These are phyloP conservation scores for Porpolomopsis calyptriformis DNA, from an alignment of 768 basidiomycete genomes.

Conservation along the genomic window DNA sequence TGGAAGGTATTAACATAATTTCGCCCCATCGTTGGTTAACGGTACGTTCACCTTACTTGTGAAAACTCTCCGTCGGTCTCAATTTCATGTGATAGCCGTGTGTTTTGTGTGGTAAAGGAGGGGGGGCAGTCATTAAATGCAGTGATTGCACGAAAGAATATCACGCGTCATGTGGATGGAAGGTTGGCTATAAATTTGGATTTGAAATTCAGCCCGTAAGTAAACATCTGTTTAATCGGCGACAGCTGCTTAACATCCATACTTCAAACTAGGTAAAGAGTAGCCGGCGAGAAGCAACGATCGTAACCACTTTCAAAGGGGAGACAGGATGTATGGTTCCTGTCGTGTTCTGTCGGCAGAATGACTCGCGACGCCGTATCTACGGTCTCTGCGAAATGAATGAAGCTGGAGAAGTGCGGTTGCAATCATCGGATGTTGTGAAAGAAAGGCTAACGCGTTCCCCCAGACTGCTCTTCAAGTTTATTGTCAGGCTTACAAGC, in stretches of 20 bases:
- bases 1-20: constrained; percentile 77
- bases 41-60: constrained; percentile 33
- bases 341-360: constrained; percentile 68
- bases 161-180: constrained; percentile 89
- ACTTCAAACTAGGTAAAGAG: constrained; percentile 52
- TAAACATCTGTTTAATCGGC: constrained; percentile 25
- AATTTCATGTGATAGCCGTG: constrained; percentile 57
- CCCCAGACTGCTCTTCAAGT: constrained; percentile 80
- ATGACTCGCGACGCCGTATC: constrained; percentile 57
- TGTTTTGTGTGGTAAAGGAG: constrained; percentile 54
- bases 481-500: constrained; percentile 79
- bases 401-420: constrained; percentile 67
- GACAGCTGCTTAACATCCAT: neutral
- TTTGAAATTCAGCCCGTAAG: constrained; percentile 89
- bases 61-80: neutral
- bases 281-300: constrained; percentile 56
- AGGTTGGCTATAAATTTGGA: constrained; percentile 71
- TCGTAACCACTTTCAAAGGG: constrained; percentile 64
- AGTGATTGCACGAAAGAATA: constrained; percentile 70
- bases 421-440: neutral
- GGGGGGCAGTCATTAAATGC: constrained; percentile 80
- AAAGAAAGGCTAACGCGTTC: neutral
- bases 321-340: constrained; percentile 72
- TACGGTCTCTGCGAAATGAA: constrained; percentile 82
- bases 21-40: constrained; percentile 60